These are phyloP conservation scores for Balansia obtecta DNA, from an alignment of 2,329 filamentous ascomycete genomes.

Conservation along the genomic window DNA sequence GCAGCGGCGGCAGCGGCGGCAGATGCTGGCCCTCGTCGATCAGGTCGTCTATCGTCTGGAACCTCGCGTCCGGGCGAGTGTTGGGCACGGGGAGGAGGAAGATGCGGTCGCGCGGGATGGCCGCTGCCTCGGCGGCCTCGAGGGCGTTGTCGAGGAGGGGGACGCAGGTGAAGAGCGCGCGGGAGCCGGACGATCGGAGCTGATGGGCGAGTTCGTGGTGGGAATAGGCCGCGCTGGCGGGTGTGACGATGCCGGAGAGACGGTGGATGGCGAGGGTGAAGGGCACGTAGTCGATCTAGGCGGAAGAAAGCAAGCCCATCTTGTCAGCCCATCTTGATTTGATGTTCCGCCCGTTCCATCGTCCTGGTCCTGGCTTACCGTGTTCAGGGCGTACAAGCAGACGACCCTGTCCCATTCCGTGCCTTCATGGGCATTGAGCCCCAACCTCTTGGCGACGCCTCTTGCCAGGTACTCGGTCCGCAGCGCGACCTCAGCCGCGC, in stretches of 20 bases:
- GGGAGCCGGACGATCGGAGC: constrained; percentile 54
- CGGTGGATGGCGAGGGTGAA: constrained; percentile 63
- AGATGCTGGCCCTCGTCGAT: constrained; percentile 46
- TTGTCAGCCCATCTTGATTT: no score
- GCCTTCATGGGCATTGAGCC: constrained; percentile 56
- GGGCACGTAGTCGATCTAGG: constrained; percentile 61
- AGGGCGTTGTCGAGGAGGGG: constrained; percentile 53
- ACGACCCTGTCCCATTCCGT: constrained; percentile 75
- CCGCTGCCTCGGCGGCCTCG: constrained; percentile 48
- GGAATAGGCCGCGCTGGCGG: constrained; percentile 65
- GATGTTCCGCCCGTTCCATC: no score
- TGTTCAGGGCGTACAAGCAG: constrained; percentile 68
- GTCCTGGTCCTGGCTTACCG: constrained; percentile 43
- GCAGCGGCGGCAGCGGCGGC: constrained; percentile 39
- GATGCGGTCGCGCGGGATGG: constrained; percentile 50
- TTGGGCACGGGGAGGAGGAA: constrained; percentile 59
- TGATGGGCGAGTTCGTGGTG: constrained; percentile 59
- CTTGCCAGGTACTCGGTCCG: constrained; percentile 56
- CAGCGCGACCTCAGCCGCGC: constrained; percentile 47
- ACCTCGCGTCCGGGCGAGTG: constrained; percentile 35
- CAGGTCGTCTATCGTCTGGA: constrained; percentile 55
- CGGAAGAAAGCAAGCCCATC: neutral
- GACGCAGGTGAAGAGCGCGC: constrained; percentile 58
- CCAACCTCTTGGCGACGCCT: constrained; percentile 57
- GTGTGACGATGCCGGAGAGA: constrained; percentile 60